These are phyloP conservation scores for Deinandra increscens DNA, from an alignment of 129 eudicot genomes.

Conservation along the genomic window DNA sequence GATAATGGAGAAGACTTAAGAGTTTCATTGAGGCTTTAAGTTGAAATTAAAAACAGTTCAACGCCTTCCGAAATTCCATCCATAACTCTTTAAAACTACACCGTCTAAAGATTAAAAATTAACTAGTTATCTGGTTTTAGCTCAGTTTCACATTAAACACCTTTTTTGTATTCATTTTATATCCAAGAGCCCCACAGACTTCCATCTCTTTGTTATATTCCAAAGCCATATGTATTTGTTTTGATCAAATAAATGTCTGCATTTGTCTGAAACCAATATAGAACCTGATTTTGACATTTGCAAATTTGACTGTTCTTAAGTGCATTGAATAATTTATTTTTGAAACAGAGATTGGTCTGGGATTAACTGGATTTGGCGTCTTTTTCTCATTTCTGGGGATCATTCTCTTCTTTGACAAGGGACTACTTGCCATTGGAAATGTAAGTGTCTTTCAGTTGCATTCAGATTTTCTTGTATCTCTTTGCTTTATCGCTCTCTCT, in stretches of 20 bases:
- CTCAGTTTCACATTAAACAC: neutral
- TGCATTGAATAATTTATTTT: constrained; percentile 11
- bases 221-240: constrained; percentile 3
- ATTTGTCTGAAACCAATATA: neutral
- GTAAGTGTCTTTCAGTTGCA: constrained; percentile 34
- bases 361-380: constrained; percentile 79
- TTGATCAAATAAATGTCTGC: constrained; percentile 10
- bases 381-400: constrained; percentile 77
- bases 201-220: neutral
- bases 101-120: neutral
- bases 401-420: constrained; percentile 75
- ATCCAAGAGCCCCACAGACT: neutral
- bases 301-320: neutral
- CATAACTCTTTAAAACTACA: neutral
- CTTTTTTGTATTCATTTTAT: neutral
- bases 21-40: neutral
- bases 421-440: constrained; percentile 76
- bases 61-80: constrained; percentile 2
- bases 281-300: constrained; percentile 8
- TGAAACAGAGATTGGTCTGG: constrained; percentile 69
- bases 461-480: neutral
- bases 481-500: neutral
- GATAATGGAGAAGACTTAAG: neutral
- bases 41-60: neutral
- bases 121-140: constrained; percentile 1